phyloP scores from a whole-genome alignment of 371 early-diverging fungal genomes.

The Batkoa obscura region DNA sequence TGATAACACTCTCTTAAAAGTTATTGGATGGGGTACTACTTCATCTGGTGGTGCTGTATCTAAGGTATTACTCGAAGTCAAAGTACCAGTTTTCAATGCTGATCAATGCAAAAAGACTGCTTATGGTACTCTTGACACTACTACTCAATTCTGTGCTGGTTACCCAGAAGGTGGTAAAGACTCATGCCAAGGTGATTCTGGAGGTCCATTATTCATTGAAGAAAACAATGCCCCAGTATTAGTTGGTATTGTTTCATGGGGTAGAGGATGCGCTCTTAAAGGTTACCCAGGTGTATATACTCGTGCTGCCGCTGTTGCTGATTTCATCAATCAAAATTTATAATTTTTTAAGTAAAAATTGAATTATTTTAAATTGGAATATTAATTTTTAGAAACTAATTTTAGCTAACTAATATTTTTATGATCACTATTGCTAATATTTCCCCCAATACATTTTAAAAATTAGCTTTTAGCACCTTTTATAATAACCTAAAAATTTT shows the following conservation, averaged over 20 bases:
- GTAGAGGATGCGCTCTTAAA: background rate
- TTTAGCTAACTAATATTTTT: too few relatives aligned
- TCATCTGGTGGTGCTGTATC: background rate
- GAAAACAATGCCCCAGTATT: background rate
- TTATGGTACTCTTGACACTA: background rate
- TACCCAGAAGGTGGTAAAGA: background rate
- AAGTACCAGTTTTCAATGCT: background rate
- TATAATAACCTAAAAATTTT: too few relatives aligned
- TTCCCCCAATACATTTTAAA: too few relatives aligned
- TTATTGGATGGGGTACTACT: slow-evolving; percentile 3
- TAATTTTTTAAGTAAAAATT: too few relatives aligned
- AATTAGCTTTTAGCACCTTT: too few relatives aligned
- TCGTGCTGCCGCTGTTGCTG: background rate
- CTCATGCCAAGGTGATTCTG: slow-evolving; percentile 1
- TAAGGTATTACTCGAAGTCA: background rate
- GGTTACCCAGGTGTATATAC: background rate
- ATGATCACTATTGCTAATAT: too few relatives aligned
- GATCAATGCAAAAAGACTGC: background rate
- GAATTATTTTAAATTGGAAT: too few relatives aligned
- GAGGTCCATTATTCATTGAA: background rate
- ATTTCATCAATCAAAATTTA: background rate
- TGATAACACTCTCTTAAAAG: background rate
- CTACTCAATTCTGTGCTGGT: background rate
- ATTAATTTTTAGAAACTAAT: too few relatives aligned
- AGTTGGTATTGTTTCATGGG: slow-evolving; percentile 1